Conservation (phyloP, 768 basidiomycete species). For the Termitomyces sp. region DNA sequence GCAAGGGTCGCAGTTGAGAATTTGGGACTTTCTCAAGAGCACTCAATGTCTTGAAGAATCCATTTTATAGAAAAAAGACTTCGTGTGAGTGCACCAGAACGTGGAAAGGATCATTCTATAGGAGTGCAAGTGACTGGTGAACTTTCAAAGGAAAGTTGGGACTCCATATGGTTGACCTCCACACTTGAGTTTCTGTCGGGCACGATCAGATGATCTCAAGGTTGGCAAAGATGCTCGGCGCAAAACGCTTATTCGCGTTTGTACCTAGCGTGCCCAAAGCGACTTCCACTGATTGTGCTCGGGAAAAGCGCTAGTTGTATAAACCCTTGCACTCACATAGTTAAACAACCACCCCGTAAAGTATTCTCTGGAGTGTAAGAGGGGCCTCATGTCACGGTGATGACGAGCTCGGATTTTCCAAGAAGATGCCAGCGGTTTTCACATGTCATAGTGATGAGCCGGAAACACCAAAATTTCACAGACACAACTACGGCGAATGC, state of each 20-base stretch:
- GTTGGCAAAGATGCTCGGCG: too few relatives aligned
- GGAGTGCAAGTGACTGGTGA: background rate
- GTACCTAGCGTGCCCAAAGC: too few relatives aligned
- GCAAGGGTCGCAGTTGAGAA: background rate
- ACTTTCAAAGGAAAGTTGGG: background rate
- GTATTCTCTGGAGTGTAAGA: too few relatives aligned
- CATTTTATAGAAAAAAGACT: background rate
- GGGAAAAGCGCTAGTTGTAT: too few relatives aligned
- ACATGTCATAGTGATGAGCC: too few relatives aligned
- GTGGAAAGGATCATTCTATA: slow-evolving; percentile 1
- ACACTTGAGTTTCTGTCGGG: background rate
- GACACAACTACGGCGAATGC: background rate
- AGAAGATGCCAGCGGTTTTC: too few relatives aligned
- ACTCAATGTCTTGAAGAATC: background rate
- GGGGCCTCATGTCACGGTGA: too few relatives aligned
- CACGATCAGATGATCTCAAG: slow-evolving; percentile 6
- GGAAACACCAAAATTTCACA: background rate
- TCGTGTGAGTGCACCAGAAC: slow-evolving; percentile 1
- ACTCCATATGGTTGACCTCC: background rate
- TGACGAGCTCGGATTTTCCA: too few relatives aligned
- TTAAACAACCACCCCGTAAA: too few relatives aligned
- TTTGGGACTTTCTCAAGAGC: background rate
- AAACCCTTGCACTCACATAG: too few relatives aligned
- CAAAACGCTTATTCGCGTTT: too few relatives aligned
- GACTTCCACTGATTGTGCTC: too few relatives aligned